Evolutionary conservation across 208 protist species (phyloP).

Genomic region (Herpetomonas tarakana): DNA sequence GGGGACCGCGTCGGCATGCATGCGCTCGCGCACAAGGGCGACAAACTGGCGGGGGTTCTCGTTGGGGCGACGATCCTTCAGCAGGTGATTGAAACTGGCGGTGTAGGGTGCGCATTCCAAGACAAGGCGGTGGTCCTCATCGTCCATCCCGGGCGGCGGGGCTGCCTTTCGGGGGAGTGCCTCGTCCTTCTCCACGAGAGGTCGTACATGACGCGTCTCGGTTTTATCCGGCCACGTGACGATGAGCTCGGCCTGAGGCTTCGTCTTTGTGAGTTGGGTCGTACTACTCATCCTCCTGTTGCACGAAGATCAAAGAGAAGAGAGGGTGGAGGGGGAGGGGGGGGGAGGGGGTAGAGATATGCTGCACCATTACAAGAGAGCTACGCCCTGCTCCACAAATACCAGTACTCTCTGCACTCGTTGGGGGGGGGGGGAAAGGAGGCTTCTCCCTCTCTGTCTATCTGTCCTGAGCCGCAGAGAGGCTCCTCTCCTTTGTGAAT

Average conservation of each 20-base stretch:
- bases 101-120: slow-evolving; percentile 81
- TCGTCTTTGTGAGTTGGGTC: slow-evolving; percentile 27
- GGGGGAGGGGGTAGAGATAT: no score
- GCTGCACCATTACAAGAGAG: no score
- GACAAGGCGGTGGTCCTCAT: slow-evolving; percentile 71
- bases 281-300: no score
- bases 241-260: slow-evolving; percentile 50
- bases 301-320: no score
- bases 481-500: no score
- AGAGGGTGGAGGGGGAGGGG: no score
- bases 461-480: no score
- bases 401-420: no score
- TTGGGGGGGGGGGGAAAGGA: no score
- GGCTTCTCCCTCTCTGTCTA: no score
- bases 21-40: slow-evolving; percentile 64
- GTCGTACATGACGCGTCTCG: slow-evolving; percentile 57
- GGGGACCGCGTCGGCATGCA: slow-evolving; percentile 83
- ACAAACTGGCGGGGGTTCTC: slow-evolving; percentile 70
- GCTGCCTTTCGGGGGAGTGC: neutral
- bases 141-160: slow-evolving; percentile 23
- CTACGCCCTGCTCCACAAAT: no score
- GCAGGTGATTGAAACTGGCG: slow-evolving; percentile 82
- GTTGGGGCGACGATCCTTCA: slow-evolving; percentile 39
- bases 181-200: slow-evolving; percentile 8
- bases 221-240: slow-evolving; percentile 64